Percentiles rank a stretch among this genome's conserved stretches.
Conservation (phyloP, 2,329 filamentous ascomycete species). For the Plectosphaerella plurivora region DNA sequence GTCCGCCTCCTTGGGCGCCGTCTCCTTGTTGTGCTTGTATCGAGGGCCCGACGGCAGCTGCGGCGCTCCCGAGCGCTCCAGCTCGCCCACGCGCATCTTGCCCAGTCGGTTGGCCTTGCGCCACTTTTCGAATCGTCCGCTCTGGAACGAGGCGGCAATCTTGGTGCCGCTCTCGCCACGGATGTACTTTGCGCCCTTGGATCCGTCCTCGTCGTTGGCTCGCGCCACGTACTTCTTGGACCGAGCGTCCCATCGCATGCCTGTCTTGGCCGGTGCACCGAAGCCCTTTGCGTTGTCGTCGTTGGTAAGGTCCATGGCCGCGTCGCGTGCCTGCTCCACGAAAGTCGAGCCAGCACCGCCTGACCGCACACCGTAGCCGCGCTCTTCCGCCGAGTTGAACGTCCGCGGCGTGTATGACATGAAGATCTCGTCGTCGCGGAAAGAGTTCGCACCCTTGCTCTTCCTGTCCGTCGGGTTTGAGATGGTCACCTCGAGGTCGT, state of each 20-base stretch:
- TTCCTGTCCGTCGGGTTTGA: slow-evolving; percentile 51
- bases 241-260: slow-evolving; percentile 95
- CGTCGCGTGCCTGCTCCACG: slow-evolving; percentile 78
- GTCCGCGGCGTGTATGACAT: slow-evolving; percentile 91
- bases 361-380: slow-evolving; percentile 88
- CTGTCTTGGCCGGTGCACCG: slow-evolving; percentile 66
- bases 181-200: slow-evolving; percentile 66
- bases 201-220: slow-evolving; percentile 93
- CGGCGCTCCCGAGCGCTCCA: slow-evolving; percentile 48
- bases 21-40: slow-evolving; percentile 83
- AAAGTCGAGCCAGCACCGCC: slow-evolving; percentile 74
- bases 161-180: slow-evolving; percentile 90
- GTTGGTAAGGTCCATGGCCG: slow-evolving; percentile 87
- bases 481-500: slow-evolving; percentile 68
- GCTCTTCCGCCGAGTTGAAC: slow-evolving; percentile 79
- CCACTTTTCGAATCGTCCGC: slow-evolving; percentile 91
- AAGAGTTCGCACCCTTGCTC: slow-evolving; percentile 32
- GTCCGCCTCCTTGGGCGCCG: slow-evolving; percentile 89
- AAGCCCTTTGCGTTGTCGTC: slow-evolving; percentile 81
- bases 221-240: slow-evolving; percentile 90
- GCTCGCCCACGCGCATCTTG: slow-evolving; percentile 74
- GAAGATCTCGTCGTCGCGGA: slow-evolving; percentile 77
- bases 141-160: slow-evolving; percentile 90
- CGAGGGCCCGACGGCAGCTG: slow-evolving; percentile 34
- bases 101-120: slow-evolving; percentile 78